Conservation (phyloP, 2,329 filamentous ascomycete genomes). For the Verticillium isaacii region DNA sequence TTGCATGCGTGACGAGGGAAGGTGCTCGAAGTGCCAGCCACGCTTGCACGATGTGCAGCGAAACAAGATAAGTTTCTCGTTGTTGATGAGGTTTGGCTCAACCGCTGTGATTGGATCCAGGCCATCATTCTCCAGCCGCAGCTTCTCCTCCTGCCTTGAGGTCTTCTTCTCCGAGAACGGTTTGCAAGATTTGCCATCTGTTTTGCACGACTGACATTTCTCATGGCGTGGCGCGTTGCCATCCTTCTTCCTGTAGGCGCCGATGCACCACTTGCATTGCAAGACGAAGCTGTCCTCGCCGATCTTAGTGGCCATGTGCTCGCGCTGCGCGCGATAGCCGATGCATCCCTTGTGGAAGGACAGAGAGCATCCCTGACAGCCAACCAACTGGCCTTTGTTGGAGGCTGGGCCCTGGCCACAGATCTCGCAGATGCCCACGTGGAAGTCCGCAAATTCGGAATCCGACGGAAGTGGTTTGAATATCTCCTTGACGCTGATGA, state of each 20-base stretch:
- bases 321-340: conserved; percentile 64
- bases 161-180: conserved; percentile 72
- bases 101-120: conserved; percentile 70
- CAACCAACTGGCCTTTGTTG: conserved; percentile 67
- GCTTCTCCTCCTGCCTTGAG: conserved; percentile 75
- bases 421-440: conserved; percentile 67
- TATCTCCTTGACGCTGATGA: conserved; percentile 64
- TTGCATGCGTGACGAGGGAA: conserved; percentile 43
- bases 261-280: conserved; percentile 84
- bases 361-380: conserved; percentile 86
- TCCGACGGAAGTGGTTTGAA: conserved; percentile 61
- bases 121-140: conserved; percentile 73
- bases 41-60: conserved; percentile 74
- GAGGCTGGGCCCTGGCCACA: conserved; percentile 55
- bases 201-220: conserved; percentile 65
- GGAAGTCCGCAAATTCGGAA: conserved; percentile 64
- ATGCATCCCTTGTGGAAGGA: conserved; percentile 82
- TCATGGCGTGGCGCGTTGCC: conserved; percentile 62
- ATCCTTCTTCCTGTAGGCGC: conserved; percentile 64
- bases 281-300: conserved; percentile 73
- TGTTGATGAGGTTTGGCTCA: conserved; percentile 63
- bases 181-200: conserved; percentile 62
- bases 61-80: conserved; percentile 72
- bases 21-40: conserved; percentile 79
- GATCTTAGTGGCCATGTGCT: conserved; percentile 89